Evolutionary conservation across 2,329 filamentous ascomycete species (phyloP).

Genomic region (Diaporthe ampelina): DNA sequence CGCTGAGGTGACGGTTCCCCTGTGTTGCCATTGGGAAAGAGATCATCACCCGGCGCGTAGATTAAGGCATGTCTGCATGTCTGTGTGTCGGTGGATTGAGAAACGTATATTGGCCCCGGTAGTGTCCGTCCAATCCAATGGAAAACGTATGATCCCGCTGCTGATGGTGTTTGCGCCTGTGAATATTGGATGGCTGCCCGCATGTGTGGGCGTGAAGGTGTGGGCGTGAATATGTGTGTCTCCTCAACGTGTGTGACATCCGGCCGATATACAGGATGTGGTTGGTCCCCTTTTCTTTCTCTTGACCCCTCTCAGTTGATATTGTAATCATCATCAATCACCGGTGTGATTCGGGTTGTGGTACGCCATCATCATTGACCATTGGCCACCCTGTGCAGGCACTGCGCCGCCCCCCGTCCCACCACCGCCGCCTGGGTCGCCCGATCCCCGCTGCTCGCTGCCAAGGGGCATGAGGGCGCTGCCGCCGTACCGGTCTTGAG

Average conservation of each 20-base stretch:
- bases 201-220: background rate
- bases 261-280: background rate
- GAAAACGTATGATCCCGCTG: background rate
- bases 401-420: conserved; percentile 19
- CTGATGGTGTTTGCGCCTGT: background rate
- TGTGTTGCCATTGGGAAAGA: background rate
- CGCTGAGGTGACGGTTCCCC: background rate
- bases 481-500: conserved; percentile 64
- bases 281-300: background rate
- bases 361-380: conserved; percentile 36
- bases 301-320: background rate
- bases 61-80: background rate
- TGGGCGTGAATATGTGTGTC: background rate
- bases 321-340: background rate
- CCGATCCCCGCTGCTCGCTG: conserved; percentile 44
- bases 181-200: too few relatives aligned
- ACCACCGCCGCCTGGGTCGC: background rate
- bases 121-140: background rate
- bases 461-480: conserved; percentile 61
- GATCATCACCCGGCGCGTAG: background rate
- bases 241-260: background rate
- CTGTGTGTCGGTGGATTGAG: too few relatives aligned
- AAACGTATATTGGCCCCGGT: background rate
- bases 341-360: conserved; percentile 32
- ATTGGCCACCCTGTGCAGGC: conserved; percentile 25